Base-by-base conservation (phyloP, 257 asterid species). In the Salvia splendens region DNA sequence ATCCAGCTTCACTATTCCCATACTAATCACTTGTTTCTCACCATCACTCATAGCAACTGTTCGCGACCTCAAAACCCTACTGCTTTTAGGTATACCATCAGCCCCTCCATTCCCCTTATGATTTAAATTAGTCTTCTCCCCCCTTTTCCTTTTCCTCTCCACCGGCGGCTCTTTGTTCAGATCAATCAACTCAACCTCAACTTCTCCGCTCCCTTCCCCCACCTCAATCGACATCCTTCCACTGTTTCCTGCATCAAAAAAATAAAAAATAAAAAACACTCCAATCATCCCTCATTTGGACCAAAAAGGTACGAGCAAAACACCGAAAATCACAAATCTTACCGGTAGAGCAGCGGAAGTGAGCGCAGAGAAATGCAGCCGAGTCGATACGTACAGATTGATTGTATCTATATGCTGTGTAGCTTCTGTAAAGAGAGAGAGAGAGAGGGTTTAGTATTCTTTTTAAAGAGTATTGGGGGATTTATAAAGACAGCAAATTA, bases 1-100 rank as follows among this genome's bases (percentile, higher is more conserved):
- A 12, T 51, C 76, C 68, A 71, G 63, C 3, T 62, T 30, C 5
- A 64, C 85, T 50, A 69, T 70, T 65, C 70, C 85, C 77, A 64
- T 72, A 71, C 69, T 60, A 57, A 67, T 61, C 62, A 59, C 84
- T 42, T 67, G 82, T 58, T 77, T 81, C 28, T 80, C 87, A 47
- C 79, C 83, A 46, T 78, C 83, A 69, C 73, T 74, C 75, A 59
- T 75, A 12, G 74, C 83, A 70, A 77, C 76, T 4, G 88, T 81
- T 76, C 86, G 78, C 10, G 98, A 89, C 81, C 97, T 81, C 85
- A 89, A 79, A 80, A 87, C 89, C 82, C 96, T 79, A 14, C 86
- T 89, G 5, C 58, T 66, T 17, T 50, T 73, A 48, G 87, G 74
- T n/a, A 60, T 48, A 17, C 77, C 82, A 57, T 60, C 81, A 59